These are phyloP conservation scores for Alisma plantagoaquatica DNA, from an alignment of 106 monocot genomes.

Conservation along the genomic window DNA sequence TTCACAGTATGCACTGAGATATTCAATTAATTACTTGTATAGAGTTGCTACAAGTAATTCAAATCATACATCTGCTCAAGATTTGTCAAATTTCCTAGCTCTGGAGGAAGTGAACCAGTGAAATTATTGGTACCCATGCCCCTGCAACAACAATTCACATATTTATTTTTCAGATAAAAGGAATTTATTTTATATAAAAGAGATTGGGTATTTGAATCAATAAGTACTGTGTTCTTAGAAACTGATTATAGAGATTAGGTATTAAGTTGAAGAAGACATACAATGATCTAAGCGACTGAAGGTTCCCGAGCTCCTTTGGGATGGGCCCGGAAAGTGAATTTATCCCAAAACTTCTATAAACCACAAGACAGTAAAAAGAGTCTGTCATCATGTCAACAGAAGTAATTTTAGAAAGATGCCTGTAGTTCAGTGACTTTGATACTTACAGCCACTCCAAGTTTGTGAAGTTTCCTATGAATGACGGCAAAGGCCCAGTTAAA, in stretches of 20 bases:
- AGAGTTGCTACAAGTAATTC: neutral
- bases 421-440: too few relatives aligned
- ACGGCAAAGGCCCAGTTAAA: neutral
- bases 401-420: neutral
- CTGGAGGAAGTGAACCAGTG: neutral
- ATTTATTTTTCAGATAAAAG: too few relatives aligned
- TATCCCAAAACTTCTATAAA: neutral
- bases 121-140: neutral
- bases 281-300: neutral
- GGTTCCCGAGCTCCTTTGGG: neutral
- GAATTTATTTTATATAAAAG: too few relatives aligned
- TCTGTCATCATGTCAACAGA: too few relatives aligned
- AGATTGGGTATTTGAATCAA: too few relatives aligned
- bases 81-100: neutral
- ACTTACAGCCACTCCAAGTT: neutral
- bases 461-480: neutral
- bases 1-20: neutral
- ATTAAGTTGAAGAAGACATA: neutral
- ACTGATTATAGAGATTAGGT: neutral
- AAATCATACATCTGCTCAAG: neutral
- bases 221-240: too few relatives aligned
- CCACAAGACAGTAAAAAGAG: too few relatives aligned
- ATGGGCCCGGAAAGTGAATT: neutral
- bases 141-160: neutral
- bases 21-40: neutral